Base-by-base conservation (phyloP, 805 yeast species). In the Scheffersomyces ergatensis region DNA sequence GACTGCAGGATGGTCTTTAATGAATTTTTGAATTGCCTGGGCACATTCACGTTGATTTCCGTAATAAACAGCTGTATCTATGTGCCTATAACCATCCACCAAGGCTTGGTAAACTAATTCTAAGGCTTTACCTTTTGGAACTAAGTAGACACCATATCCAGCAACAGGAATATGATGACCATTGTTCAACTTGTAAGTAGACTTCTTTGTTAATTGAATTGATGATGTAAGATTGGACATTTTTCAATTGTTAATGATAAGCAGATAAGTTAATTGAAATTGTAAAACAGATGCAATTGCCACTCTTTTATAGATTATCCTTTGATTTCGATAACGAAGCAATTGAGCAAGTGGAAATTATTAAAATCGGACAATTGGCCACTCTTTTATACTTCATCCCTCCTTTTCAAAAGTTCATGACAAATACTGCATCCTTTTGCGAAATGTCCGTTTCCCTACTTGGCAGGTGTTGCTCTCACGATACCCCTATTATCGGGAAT, bases 21-120 rank as follows among this genome's bases (percentile, higher is more conserved):
- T 45, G 71, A 79, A 85, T 38, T 63, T 56, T 15, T 67, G 59
- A 33, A 85, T 76, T 4, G 84, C 93, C 36, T 72, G 67, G 15
- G 80, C 80, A 4, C 78, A 78, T 47, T 80, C 84, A 13, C 48
- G 48, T 55, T 85, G 88, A 62, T 86, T 86, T 9, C 66, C 63
- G 63, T 87, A 87, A n/a, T 60, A 59, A 8, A 73, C 79, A 5
- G 95, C 96, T 15, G 83, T 67, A 55, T 87, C 93, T 43, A 86
- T 65, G 53, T 83, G 92, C 49, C 93, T 74, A 58, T 83, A 86
- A 0, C 95, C 95, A 12, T 58, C 64, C 24, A 69, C 60, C 43
- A 86, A 69, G 1, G 90, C 93, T 23, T 69, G 56, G 48, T 74
- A 68, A 0, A 80, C 83, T 20, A 79, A 53, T 0, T 67, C 61